Conservation (phyloP, 192 early-diverging fungal genomes). For the Backusella westeae region DNA sequence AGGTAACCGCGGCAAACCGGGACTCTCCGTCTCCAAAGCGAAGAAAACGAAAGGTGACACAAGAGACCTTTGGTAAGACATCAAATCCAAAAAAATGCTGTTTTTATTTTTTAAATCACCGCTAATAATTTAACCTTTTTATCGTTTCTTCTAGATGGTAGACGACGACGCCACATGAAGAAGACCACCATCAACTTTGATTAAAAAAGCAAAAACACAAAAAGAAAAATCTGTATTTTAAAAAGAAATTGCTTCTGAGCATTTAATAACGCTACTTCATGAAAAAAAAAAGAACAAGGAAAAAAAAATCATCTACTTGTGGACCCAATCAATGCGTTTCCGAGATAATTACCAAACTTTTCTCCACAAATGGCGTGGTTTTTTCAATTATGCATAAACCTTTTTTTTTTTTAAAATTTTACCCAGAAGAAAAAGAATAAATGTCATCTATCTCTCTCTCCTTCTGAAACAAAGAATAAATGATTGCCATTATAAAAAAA, state of each 20-base stretch:
- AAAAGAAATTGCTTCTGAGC: not conserved
- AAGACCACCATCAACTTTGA: not conserved
- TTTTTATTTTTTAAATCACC: not conserved
- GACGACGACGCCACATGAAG: not conserved
- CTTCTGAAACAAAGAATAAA: not conserved
- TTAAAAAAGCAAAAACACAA: not conserved
- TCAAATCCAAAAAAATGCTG: not conserved
- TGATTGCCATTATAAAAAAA: not conserved
- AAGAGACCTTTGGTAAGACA: not conserved
- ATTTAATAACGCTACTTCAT: not conserved
- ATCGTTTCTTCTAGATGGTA: not conserved
- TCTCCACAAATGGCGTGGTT: constrained; percentile 3
- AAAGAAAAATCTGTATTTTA: not conserved
- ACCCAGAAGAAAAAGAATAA: not conserved
- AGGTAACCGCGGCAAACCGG: not conserved
- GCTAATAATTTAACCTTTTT: not conserved
- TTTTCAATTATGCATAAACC: not conserved
- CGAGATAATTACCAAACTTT: not conserved
- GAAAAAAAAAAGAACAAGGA: not conserved
- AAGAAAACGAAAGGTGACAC: constrained; percentile 1
- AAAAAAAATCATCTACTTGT: not conserved
- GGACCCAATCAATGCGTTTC: not conserved
- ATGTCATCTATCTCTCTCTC: not conserved
- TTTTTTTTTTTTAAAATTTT: not conserved
- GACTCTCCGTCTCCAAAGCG: not conserved